A percentile compares a stretch with the other conserved stretches of the same genome.
Conservation (phyloP, 139 green algal species). For the Ulvella scutata region DNA sequence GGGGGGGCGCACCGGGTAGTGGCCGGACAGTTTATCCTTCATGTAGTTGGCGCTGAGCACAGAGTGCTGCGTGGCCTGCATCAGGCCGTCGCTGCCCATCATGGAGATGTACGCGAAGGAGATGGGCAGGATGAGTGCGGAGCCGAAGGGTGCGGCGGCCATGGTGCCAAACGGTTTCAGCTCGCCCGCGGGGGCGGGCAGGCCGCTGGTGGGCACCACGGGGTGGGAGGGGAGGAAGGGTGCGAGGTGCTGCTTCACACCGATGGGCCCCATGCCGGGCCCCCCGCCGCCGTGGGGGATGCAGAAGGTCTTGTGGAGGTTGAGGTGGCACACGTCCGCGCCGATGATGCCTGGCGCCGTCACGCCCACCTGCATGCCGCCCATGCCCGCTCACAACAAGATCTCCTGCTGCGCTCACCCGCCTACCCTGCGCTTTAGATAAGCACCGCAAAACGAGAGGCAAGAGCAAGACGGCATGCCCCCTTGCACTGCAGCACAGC, state of each 20-base stretch:
- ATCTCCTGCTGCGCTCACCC: too few species aligned
- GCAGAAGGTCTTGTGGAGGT: slow-evolving; percentile 99
- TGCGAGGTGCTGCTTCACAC: slow-evolving; percentile 90
- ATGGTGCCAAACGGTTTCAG: slow-evolving; percentile 76
- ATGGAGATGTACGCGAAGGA: slow-evolving; percentile 95
- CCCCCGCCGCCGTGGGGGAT: slow-evolving; percentile 96
- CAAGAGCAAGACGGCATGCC: too few species aligned
- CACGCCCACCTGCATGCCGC: slow-evolving; percentile 79
- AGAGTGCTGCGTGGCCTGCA: slow-evolving; percentile 57
- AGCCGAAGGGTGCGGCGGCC: slow-evolving; percentile 87
- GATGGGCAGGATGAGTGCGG: slow-evolving; percentile 96
- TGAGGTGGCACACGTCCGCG: slow-evolving; percentile 98
- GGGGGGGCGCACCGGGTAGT: slow-evolving; percentile 40
- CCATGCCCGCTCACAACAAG: too few species aligned
- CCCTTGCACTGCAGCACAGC: too few species aligned
- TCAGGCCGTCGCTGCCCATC: slow-evolving; percentile 89
- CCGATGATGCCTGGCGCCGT: slow-evolving; percentile 94
- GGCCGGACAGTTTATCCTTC: slow-evolving; percentile 63
- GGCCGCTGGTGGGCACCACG: slow-evolving; percentile 66
- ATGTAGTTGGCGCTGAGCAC: slow-evolving; percentile 99
- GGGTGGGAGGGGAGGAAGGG: slow-evolving; percentile 94
- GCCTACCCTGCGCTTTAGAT: too few species aligned
- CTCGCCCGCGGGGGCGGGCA: slow-evolving; percentile 23
- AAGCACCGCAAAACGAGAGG: too few species aligned
- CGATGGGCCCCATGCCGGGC: slow-evolving; percentile 78